Conservation (phyloP, 1,139 yeast species). For the Suhomyces bribrorum region DNA sequence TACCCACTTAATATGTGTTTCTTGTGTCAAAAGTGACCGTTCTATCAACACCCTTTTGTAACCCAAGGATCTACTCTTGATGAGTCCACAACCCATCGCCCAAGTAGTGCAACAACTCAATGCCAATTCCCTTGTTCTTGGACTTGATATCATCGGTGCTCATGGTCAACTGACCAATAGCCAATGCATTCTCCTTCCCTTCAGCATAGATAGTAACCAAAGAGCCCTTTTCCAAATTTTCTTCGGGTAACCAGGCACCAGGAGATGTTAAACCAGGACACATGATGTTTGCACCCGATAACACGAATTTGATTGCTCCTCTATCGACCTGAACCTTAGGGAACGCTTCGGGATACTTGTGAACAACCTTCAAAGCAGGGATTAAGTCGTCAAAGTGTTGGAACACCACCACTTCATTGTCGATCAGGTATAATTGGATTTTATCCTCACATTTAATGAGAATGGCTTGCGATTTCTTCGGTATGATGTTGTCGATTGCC, state of each 20-base stretch:
- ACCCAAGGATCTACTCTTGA: slow-evolving; percentile 27
- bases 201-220: slow-evolving; percentile 87
- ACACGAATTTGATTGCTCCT: slow-evolving; percentile 93
- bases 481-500: slow-evolving; percentile 77
- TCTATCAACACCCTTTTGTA: not conserved
- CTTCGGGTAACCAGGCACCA: slow-evolving; percentile 84
- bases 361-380: slow-evolving; percentile 77
- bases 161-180: slow-evolving; percentile 85
- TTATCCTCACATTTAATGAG: slow-evolving; percentile 88
- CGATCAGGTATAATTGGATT: slow-evolving; percentile 74
- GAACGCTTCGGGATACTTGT: slow-evolving; percentile 77
- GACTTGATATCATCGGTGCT: slow-evolving; percentile 86
- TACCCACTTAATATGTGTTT: not conserved
- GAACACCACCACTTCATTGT: slow-evolving; percentile 71
- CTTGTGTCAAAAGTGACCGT: not conserved
- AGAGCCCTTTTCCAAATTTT: slow-evolving; percentile 59
- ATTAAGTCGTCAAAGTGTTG: slow-evolving; percentile 85
- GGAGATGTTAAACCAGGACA: slow-evolving; percentile 95
- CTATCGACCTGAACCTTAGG: slow-evolving; percentile 91
- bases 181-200: slow-evolving; percentile 89
- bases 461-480: slow-evolving; percentile 86
- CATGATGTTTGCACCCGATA: slow-evolving; percentile 95
- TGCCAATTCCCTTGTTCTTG: slow-evolving; percentile 86
- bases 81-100: slow-evolving; percentile 90
- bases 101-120: slow-evolving; percentile 78